Base-by-base conservation (phyloP, 306 rosid species). In the Vigna angularis region DNA sequence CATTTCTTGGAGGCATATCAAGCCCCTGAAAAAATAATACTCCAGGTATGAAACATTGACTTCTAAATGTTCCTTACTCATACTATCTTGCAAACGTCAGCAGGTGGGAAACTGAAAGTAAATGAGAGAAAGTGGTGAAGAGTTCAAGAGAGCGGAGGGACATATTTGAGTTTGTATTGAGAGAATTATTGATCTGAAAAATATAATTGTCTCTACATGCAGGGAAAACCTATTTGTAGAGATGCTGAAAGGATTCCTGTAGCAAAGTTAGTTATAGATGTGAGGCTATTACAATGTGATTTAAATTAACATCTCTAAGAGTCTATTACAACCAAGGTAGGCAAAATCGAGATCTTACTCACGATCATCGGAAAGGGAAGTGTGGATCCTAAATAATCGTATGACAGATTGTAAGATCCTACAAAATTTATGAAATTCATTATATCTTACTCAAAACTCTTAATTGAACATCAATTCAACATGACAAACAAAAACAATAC, bases 1-100 rank as follows among this genome's bases (percentile, higher is more conserved):
- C 99, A 96, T 82, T 96, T 96, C 83, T 86, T 96, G 85, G 98
- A 93, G 86, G 99, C 98, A 73, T 96, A 93, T 87, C 99, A 96
- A 81, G 99, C 99, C 77, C 99, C 99, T 18, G 99, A 96, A 83
- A 96, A 96, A 85, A 96, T 96, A 67, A 96, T 96, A 78, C 97
- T 96, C 30, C 99, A 96, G 98, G 99, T 93, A 78, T 53, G 65
- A 51, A 66, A 73, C 66, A 9, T 67, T 9, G 58, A 55, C 66
- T 77, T 74, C 79, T 49, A 0, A 59, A 40, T 45, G 16, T 72
- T 75, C 17, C 50, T 51, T 34, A 12, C 34, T 68, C 68, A 62
- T 4, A 7, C 6, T 76, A 10, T 74, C 40, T 40, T 62, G 24
- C 74, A 44, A 45, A 47, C 51, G 66, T 72, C 75, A 44, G 12